These are phyloP conservation scores for Alternaria postmessia DNA, from an alignment of 2,329 filamentous ascomycete genomes.

Conservation along the genomic window DNA sequence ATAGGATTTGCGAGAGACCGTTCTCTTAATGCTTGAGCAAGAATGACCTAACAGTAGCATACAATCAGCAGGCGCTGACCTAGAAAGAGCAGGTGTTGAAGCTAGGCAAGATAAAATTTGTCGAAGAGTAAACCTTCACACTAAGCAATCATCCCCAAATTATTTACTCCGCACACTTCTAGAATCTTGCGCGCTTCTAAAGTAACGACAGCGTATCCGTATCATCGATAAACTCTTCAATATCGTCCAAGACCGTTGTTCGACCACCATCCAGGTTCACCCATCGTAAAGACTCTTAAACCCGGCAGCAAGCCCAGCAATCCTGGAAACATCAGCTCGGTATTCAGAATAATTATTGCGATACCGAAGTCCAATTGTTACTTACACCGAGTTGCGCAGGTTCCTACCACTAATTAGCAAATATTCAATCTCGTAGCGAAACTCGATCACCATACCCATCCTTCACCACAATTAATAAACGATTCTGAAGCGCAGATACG, in stretches of 20 bases:
- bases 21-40: background rate
- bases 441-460: background rate
- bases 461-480: background rate
- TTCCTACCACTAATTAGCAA: background rate
- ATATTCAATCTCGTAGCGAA: background rate
- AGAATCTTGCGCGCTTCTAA: too few species aligned
- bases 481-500: background rate
- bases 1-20: background rate
- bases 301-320: background rate
- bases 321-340: background rate
- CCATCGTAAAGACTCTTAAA: background rate
- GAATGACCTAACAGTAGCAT: background rate
- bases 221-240: too few species aligned
- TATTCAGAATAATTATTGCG: too few species aligned
- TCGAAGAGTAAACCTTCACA: background rate
- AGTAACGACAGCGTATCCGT: too few species aligned
- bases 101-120: background rate
- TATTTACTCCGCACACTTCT: too few species aligned
- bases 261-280: background rate
- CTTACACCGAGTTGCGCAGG: constrained; percentile 1
- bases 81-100: background rate
- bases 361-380: background rate
- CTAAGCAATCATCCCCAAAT: too few species aligned
- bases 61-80: background rate
- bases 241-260: too few species aligned